Conservation (phyloP, 2,329 filamentous ascomycete species). For the Alternaria tenuissima region DNA sequence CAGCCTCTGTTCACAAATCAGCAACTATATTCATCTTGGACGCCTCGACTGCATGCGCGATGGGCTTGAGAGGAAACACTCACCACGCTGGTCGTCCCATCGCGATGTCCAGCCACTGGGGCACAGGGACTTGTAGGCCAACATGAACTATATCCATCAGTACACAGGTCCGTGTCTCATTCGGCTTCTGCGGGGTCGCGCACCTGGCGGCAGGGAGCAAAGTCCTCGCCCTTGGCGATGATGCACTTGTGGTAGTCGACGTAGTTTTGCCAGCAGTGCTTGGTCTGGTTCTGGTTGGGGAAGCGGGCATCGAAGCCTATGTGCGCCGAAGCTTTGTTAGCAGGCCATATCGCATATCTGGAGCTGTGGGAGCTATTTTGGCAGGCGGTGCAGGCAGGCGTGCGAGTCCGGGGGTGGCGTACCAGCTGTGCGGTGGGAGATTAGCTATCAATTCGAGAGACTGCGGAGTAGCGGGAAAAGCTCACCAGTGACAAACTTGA, state of each 20-base stretch:
- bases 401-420: conserved; percentile 35
- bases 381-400: conserved; percentile 13
- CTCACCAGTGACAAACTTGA: conserved; percentile 99
- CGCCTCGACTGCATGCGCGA: too few species aligned
- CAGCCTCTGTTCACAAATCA: conserved; percentile 34
- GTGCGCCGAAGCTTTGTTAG: conserved; percentile 33
- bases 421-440: conserved; percentile 49
- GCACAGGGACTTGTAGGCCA: conserved; percentile 97
- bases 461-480: conserved; percentile 30
- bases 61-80: conserved; percentile 41
- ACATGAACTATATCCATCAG: conserved; percentile 75
- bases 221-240: conserved; percentile 97
- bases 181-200: conserved; percentile 4
- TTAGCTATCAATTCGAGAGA: conserved; percentile 39
- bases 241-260: conserved; percentile 99
- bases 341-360: conserved; percentile 15
- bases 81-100: conserved; percentile 98
- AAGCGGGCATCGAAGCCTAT: conserved; percentile 98
- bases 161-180: neutral
- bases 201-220: conserved; percentile 96
- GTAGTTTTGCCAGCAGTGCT: conserved; percentile 99
- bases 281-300: conserved; percentile 97
- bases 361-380: conserved; percentile 1
- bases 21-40: neutral
- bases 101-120: conserved; percentile 91